Evolutionary conservation across 2,329 filamentous ascomycete genomes (phyloP).

Genomic region (Colletotrichum euphorbiae): DNA sequence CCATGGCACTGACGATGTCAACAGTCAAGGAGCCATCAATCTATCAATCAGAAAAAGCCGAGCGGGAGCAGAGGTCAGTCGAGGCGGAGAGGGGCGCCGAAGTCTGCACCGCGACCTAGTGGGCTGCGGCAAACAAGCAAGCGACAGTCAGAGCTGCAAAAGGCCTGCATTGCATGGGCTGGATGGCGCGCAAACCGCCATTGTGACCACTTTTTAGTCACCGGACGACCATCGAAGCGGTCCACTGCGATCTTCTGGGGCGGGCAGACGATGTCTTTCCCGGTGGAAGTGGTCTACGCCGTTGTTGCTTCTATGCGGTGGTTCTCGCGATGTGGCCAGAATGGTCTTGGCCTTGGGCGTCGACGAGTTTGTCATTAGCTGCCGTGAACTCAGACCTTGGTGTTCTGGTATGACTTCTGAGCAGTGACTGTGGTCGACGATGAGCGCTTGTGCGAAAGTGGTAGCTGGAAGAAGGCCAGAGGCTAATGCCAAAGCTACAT

Average conservation of each 20-base stretch:
- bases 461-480: neutral
- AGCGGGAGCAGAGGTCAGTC: constrained; percentile 11
- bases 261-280: neutral
- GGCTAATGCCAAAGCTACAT: constrained; percentile 5
- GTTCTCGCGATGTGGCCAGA: neutral
- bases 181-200: constrained; percentile 15
- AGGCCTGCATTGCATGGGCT: neutral
- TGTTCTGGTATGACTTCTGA: too few species aligned
- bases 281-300: neutral
- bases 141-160: constrained; percentile 9
- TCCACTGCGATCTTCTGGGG: neutral
- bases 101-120: constrained; percentile 2
- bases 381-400: too few species aligned
- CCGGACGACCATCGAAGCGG: neutral
- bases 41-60: constrained; percentile 22
- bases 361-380: too few species aligned
- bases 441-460: constrained; percentile 23
- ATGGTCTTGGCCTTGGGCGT: neutral
- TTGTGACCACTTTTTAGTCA: constrained; percentile 12
- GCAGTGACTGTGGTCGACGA: neutral
- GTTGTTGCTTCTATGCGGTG: neutral
- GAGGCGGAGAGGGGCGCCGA: constrained; percentile 15
- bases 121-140: constrained; percentile 4
- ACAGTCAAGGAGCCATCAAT: constrained; percentile 34
- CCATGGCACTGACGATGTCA: constrained; percentile 29